Evolutionary conservation across 306 rosid species (phyloP).

Genomic region (Prinsepia uniflora): DNA sequence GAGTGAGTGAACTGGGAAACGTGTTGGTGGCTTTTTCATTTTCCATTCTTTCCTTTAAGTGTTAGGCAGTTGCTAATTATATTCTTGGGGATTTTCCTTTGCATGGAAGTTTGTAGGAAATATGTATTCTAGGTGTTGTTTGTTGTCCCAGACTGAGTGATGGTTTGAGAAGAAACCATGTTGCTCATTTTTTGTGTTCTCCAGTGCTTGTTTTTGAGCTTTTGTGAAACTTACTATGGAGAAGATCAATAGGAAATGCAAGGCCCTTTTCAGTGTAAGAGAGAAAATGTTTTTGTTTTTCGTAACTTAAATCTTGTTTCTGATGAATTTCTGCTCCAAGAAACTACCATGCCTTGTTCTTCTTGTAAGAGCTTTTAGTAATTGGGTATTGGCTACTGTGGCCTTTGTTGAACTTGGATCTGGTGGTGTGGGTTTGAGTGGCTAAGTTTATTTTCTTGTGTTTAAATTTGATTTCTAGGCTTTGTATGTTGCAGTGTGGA

Average conservation of each 20-base stretch:
- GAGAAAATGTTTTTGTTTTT: background rate
- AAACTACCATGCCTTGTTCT: background rate
- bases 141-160: slow-evolving; percentile 45
- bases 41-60: slow-evolving; percentile 49
- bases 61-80: slow-evolving; percentile 31
- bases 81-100: slow-evolving; percentile 29
- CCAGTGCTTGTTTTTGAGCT: slow-evolving; percentile 43
- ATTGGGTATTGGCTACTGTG: too few species aligned
- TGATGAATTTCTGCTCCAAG: background rate
- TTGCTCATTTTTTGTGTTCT: slow-evolving; percentile 53
- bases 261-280: slow-evolving; percentile 60
- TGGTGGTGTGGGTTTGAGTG: too few species aligned
- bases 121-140: slow-evolving; percentile 64
- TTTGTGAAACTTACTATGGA: slow-evolving; percentile 44
- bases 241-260: slow-evolving; percentile 50
- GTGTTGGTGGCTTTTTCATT: slow-evolving; percentile 27
- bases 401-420: too few species aligned
- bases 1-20: slow-evolving; percentile 30
- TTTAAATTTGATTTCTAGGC: too few species aligned
- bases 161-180: slow-evolving; percentile 57
- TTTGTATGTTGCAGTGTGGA: too few species aligned
- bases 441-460: too few species aligned
- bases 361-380: background rate
- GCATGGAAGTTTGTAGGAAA: slow-evolving; percentile 27
- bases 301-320: background rate